Conservation (phyloP, 805 yeast species). For the Candida palmyrensis region DNA sequence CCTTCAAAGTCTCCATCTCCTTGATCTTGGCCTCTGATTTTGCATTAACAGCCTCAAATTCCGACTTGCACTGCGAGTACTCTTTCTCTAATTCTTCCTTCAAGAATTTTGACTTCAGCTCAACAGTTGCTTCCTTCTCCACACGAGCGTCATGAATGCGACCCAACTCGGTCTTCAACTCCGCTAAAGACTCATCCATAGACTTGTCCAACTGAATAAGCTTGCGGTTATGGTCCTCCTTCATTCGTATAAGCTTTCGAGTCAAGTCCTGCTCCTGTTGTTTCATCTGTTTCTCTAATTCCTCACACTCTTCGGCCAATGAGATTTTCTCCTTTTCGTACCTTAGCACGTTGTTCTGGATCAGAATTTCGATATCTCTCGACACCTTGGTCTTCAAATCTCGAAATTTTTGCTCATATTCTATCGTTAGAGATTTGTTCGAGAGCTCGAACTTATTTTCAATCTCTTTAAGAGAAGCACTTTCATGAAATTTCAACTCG, state of each 20-base stretch:
- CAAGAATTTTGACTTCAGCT: constrained; percentile 5
- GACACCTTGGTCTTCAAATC: constrained; percentile 22
- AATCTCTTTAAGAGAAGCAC: constrained; percentile 16
- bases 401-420: constrained; percentile 16
- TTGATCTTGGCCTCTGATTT: background rate
- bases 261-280: constrained; percentile 15
- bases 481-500: constrained; percentile 19
- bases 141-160: constrained; percentile 5
- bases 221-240: constrained; percentile 19
- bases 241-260: constrained; percentile 17
- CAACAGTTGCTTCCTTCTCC: constrained; percentile 5
- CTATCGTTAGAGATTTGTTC: constrained; percentile 15
- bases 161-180: constrained; percentile 8
- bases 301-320: constrained; percentile 10
- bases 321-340: constrained; percentile 15
- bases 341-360: constrained; percentile 26
- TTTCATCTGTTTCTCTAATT: constrained; percentile 11
- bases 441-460: constrained; percentile 19
- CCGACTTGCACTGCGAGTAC: constrained; percentile 2
- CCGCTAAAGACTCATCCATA: constrained; percentile 13
- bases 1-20: constrained; percentile 3
- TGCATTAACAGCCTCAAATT: constrained; percentile 3
- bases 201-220: constrained; percentile 9
- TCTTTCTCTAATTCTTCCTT: constrained; percentile 6
- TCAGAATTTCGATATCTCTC: constrained; percentile 32